Conservation (phyloP, 2,329 filamentous ascomycete genomes). For the Rhinocladiella mackenziei region DNA sequence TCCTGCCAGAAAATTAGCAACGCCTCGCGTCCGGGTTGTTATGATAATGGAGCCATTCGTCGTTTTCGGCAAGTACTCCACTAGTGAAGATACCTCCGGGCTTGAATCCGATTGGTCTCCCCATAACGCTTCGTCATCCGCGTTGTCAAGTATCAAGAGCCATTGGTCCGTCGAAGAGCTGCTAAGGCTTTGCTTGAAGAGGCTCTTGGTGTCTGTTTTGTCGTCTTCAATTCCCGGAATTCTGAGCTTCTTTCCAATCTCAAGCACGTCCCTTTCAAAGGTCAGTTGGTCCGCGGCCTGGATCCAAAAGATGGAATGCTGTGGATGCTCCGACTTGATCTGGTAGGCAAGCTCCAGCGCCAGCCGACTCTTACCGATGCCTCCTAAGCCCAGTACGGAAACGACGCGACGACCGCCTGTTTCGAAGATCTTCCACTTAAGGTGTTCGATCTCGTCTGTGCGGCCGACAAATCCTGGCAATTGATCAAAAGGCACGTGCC, state of each 20-base stretch:
- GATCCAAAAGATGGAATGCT: slow-evolving; percentile 33
- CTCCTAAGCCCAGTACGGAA: slow-evolving; percentile 27
- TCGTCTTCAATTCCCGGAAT: slow-evolving; percentile 31
- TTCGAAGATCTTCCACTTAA: slow-evolving; percentile 9
- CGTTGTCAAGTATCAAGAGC: no score
- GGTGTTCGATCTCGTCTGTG: slow-evolving; percentile 3
- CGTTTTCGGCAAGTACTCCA: no score
- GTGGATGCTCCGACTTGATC: slow-evolving; percentile 1
- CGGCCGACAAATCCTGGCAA: slow-evolving; percentile 23
- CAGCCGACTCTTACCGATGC: slow-evolving; percentile 30
- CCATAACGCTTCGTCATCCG: no score
- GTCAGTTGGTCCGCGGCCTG: slow-evolving; percentile 27
- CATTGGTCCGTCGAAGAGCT: background rate
- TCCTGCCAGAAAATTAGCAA: no score
- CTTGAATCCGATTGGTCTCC: no score
- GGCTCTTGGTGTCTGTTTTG: slow-evolving; percentile 26
- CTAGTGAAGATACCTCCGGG: no score
- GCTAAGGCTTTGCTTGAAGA: no score
- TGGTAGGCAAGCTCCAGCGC: slow-evolving; percentile 26
- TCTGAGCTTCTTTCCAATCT: slow-evolving; percentile 31
- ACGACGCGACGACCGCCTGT: background rate
- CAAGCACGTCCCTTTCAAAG: slow-evolving; percentile 30
- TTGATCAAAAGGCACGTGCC: slow-evolving; percentile 25
- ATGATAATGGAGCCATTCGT: no score
- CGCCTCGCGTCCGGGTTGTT: no score